These are phyloP conservation scores for Trichophyton verrucosum DNA, from an alignment of 2,329 filamentous ascomycete species.

Conservation along the genomic window DNA sequence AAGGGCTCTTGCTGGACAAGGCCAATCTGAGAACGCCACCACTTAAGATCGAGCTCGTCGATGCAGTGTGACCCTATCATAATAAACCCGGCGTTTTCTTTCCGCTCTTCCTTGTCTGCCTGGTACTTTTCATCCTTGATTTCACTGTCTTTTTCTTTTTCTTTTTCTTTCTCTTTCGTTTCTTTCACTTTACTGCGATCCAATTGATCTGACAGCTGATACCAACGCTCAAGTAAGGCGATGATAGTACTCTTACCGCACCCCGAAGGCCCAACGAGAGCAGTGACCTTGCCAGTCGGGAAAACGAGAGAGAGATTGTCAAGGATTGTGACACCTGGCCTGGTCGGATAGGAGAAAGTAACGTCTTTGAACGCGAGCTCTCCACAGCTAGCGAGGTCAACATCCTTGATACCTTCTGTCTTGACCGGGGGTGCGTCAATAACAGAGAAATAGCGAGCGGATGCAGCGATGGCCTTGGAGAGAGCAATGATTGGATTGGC, in stretches of 20 bases:
- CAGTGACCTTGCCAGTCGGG: conserved; percentile 28
- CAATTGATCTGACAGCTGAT: conserved; percentile 19
- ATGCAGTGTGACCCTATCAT: conserved; percentile 43
- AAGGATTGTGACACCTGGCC: conserved; percentile 26
- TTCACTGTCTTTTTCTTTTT: neutral
- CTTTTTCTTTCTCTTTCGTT: neutral
- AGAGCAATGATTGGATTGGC: conserved; percentile 24
- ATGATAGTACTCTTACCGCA: conserved; percentile 37
- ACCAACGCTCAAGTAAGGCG: conserved; percentile 33
- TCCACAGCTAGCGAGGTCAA: conserved; percentile 38
- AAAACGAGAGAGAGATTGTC: conserved; percentile 25
- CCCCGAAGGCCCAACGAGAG: conserved; percentile 35
- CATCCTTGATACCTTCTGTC: conserved; percentile 33
- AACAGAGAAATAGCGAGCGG: conserved; percentile 23
- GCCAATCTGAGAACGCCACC: conserved; percentile 46
- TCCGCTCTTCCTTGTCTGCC: neutral
- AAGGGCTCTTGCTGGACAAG: conserved; percentile 58
- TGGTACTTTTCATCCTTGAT: neutral
- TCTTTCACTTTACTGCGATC: conserved; percentile 1
- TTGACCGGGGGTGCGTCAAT: conserved; percentile 20
- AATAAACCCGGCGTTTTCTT: conserved; percentile 35
- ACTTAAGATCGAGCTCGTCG: conserved; percentile 48
- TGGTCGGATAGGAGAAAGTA: conserved; percentile 57
- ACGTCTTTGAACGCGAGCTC: conserved; percentile 53
- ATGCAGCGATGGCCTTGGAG: conserved; percentile 24